Base-by-base conservation (phyloP, 2,329 filamentous ascomycete species). In the Aspergillus chevalieri region DNA sequence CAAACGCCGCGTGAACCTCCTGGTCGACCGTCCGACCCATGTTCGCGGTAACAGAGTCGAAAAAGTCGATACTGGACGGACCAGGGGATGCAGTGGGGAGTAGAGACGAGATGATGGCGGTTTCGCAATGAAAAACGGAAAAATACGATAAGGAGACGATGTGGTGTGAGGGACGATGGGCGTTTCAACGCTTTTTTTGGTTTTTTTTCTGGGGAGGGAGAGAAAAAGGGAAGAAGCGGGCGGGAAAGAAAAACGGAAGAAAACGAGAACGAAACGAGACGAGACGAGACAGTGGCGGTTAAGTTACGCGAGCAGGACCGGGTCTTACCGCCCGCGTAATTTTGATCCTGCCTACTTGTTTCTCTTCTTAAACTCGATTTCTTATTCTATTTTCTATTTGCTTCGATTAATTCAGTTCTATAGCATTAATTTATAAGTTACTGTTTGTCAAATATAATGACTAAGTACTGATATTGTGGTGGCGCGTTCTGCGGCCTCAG, bases 11-110 rank as follows among this genome's bases (percentile, higher is more conserved):
- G 65, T 77, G 74, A 53, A 77, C 74, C 59, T 76, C 74, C 61
- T 75, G 73, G 65, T 77, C 74, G 60, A 76, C 73, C 41, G 74
- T 76, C 50, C 74, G 72, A 63, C 74, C 74, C 74, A 77, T 77
- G 53, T 57, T 67, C 60, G 60, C 50, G 55, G 60, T 47, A 57
- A 52, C 59, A 57, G 56, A 52, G 43, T 48, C 47, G 50, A 56
- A 57, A 51, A 56, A 60, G 52, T 58, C 53, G 58, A 60, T 57
- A 52, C 49, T 58, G 57, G 51, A 49, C 39, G 52, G 44, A 48
- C 53, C 52, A 33, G 42, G 47, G 44, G 42, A 28, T 39, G 15
- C 42, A 47, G 42, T 38, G 22, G 39, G 49, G 44, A 33, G 24
- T 53, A 36, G 50, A 52, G 49, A 50, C 15, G 46, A 52, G 52